These are phyloP conservation scores for Globisporangium cederbergense DNA, from an alignment of 352 stramenopile genomes.

Conservation along the genomic window DNA sequence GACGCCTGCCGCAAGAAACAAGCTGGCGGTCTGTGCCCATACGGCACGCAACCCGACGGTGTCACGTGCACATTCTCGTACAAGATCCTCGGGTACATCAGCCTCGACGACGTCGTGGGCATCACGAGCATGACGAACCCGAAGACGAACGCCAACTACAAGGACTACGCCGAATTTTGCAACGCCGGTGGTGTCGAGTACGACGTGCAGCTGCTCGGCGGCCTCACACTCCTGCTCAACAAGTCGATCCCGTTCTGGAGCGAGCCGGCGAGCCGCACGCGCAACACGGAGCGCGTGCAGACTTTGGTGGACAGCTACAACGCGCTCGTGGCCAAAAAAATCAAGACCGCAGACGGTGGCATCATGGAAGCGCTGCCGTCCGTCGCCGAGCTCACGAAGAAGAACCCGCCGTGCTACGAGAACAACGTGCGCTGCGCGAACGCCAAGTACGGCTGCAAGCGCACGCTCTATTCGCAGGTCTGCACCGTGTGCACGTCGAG, in stretches of 20 bases:
- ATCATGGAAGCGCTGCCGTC: conserved; percentile 47
- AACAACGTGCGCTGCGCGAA: conserved; percentile 50
- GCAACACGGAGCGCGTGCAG: conserved; percentile 42
- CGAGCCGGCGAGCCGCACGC: conserved; percentile 35
- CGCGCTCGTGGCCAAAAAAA: conserved; percentile 24
- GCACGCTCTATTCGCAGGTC: conserved; percentile 53
- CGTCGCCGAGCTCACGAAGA: conserved; percentile 24
- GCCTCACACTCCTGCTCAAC: conserved; percentile 24
- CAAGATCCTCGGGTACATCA: conserved; percentile 57
- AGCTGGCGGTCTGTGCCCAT: conserved; percentile 38
- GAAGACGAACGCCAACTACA: conserved; percentile 28
- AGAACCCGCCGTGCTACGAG: conserved; percentile 59
- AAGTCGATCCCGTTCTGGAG: conserved; percentile 63
- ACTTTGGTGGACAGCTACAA: conserved; percentile 52
- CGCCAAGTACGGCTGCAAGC: conserved; percentile 46
- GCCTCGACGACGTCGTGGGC: conserved; percentile 62
- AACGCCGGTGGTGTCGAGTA: conserved; percentile 50
- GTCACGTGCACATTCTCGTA: conserved; percentile 62
- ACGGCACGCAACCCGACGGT: conserved; percentile 52
- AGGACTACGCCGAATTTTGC: conserved; percentile 62
- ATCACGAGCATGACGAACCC: conserved; percentile 63
- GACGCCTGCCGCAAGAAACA: conserved; percentile 31
- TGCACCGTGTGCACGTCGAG: conserved; percentile 42
- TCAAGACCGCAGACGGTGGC: conserved; percentile 31
- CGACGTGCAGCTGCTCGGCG: conserved; percentile 25